Conservation (phyloP, 805 yeast genomes). For the Cyberlindnera veronae region DNA sequence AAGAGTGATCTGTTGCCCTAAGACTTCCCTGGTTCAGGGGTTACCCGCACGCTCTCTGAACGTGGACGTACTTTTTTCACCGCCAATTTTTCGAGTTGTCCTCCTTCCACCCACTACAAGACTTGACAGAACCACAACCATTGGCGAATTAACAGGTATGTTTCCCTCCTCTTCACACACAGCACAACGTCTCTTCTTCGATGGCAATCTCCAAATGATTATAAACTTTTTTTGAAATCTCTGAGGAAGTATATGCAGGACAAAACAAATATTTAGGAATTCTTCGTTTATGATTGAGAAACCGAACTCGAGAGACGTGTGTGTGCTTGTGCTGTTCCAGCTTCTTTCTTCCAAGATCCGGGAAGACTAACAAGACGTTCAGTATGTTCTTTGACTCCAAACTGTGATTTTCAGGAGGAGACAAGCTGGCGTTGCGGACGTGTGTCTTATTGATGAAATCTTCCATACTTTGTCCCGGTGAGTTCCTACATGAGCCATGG, state of each 20-base stretch:
- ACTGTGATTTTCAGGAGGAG: not conserved
- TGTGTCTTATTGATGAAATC: slow-evolving; percentile 19
- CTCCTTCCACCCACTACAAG: too few relatives aligned
- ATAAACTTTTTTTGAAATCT: slow-evolving; percentile 33
- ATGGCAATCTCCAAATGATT: slow-evolving; percentile 27
- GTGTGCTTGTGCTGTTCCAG: not conserved
- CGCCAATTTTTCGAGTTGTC: too few relatives aligned
- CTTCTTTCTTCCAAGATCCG: not conserved
- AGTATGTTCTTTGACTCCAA: not conserved
- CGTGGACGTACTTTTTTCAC: too few relatives aligned
- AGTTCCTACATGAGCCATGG: slow-evolving; percentile 68
- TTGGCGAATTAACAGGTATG: slow-evolving; percentile 3
- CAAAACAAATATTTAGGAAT: slow-evolving; percentile 58
- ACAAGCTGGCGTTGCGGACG: too few relatives aligned
- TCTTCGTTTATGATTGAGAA: slow-evolving; percentile 71
- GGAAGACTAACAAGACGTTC: slow-evolving; percentile 8
- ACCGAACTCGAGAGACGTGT: not conserved
- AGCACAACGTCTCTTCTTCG: not conserved
- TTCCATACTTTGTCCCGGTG: slow-evolving; percentile 40
- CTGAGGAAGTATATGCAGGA: slow-evolving; percentile 83
- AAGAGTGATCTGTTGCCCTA: too few relatives aligned
- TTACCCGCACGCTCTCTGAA: too few relatives aligned
- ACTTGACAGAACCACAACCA: too few relatives aligned
- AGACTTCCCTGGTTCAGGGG: too few relatives aligned
- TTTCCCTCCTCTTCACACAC: too few relatives aligned